Base-by-base conservation (phyloP, 108 stramenopile species). In the Cyclotella choctawhatcheeana region DNA sequence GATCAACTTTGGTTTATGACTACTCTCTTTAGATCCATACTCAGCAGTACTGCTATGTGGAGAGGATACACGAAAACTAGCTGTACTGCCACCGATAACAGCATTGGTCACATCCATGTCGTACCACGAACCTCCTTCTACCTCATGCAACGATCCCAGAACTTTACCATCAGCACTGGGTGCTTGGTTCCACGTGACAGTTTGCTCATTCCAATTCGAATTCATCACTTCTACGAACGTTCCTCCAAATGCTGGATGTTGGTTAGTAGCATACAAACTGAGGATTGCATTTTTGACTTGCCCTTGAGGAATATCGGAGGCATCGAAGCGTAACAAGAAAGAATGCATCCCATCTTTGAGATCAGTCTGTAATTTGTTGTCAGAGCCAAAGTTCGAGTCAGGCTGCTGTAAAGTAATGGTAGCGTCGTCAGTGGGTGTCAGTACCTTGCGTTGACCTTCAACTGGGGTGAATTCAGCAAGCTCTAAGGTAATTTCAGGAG, bases 1-100 rank as follows among this genome's bases (percentile, higher is more conserved):
- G 37, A 71, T 71, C 29, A 78, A 27, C 29, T 55, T 63, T 20
- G 77, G 77, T 47, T 59, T 69, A 64, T 71, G 53, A 44, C 61
- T 64, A 31, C 77, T 78, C 34, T 78, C 77, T 45, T 60, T 78
- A 24, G 77, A 78, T 26, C 69, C 77, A 50, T 78, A 78, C 14
- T 55, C 56, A 30, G 68, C 77, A 45, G 54, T 56, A 44, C 69
- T 71, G 44, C 63, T 65, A 35, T 78, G 69, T 5, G 77, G 77
- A 45, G 77, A 78, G 6, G 77, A 78, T 26, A 78, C 64, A 43
- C 77, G 77, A 48, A 78, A 78, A 54, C 77, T 78, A 16, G 71
- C 77, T 30, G 69, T 58, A 22, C 53, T n/a, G 25, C 77, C 77
- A 26, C 77, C 77, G 21, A 71, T 66, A 61, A 78, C 69, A 43